A percentile compares a stretch with the other conserved stretches of the same genome.
These are phyloP conservation scores for Saccharomycopsis sp. DNA, from an alignment of 805 yeast genomes.

Conservation along the genomic window DNA sequence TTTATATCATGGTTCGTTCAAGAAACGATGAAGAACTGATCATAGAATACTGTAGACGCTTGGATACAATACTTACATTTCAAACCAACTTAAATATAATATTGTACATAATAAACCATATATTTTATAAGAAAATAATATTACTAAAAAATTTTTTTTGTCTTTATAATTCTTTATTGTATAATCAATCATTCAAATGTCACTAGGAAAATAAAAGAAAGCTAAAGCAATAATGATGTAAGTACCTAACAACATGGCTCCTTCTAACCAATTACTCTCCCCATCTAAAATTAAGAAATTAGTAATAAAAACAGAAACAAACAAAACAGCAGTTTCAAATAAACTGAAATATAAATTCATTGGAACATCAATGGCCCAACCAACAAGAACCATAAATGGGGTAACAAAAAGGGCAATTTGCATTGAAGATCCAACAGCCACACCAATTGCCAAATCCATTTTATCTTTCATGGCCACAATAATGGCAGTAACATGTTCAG, in stretches of 20 bases:
- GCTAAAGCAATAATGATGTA: slow-evolving; percentile 83
- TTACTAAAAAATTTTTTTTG: no score
- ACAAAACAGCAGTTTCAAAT: slow-evolving; percentile 87
- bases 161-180: no score
- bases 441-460: slow-evolving; percentile 96
- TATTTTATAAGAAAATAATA: no score
- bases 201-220: slow-evolving; percentile 76
- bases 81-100: no score
- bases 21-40: no score
- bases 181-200: neutral
- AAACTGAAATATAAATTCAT: slow-evolving; percentile 89
- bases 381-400: slow-evolving; percentile 86
- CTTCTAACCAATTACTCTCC: slow-evolving; percentile 94
- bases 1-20: no score
- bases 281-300: slow-evolving; percentile 88
- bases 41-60: no score
- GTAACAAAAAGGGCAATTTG: slow-evolving; percentile 94
- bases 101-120: no score
- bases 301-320: slow-evolving; percentile 79
- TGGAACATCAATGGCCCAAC: slow-evolving; percentile 88
- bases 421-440: slow-evolving; percentile 91
- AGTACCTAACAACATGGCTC: slow-evolving; percentile 81
- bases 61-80: no score
- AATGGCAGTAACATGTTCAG: slow-evolving; percentile 96
- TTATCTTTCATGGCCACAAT: slow-evolving; percentile 91